phyloP scores from a whole-genome alignment of 2,329 filamentous ascomycete species.

The Alternaria angustiovoidea region DNA sequence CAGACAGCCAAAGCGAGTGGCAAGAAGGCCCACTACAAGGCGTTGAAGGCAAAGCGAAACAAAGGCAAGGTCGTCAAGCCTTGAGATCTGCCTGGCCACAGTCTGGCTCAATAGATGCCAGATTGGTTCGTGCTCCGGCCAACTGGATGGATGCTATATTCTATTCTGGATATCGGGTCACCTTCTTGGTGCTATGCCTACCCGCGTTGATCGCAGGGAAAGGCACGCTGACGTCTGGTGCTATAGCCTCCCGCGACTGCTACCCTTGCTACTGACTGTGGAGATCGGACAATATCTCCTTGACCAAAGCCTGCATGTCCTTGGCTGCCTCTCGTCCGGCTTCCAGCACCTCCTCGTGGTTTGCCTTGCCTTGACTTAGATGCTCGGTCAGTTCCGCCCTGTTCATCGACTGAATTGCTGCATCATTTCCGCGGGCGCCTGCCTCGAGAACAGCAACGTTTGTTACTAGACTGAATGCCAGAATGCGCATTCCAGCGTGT shows the following conservation, averaged over 20 bases:
- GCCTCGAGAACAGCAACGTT: constrained; percentile 69
- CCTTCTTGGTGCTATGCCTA: background rate
- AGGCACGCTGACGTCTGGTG: background rate
- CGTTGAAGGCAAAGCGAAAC: constrained; percentile 68
- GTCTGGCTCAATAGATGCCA: background rate
- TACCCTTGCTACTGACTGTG: constrained; percentile 26
- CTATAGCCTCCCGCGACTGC: too few relatives aligned
- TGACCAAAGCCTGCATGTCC: constrained; percentile 66
- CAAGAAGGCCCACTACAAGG: constrained; percentile 89
- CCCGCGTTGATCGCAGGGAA: background rate
- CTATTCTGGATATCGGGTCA: background rate
- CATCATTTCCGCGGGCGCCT: constrained; percentile 66
- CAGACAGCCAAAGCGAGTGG: constrained; percentile 84
- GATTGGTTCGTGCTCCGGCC: background rate
- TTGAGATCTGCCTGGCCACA: constrained; percentile 27
- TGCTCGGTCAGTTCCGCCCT: constrained; percentile 62
- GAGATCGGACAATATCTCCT: constrained; percentile 56
- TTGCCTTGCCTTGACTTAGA: constrained; percentile 67
- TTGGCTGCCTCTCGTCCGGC: constrained; percentile 66
- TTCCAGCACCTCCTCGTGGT: constrained; percentile 71
- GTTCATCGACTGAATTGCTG: constrained; percentile 60
- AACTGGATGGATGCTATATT: background rate
- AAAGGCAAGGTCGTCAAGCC: constrained; percentile 48
- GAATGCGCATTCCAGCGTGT: constrained; percentile 68
- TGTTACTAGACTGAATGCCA: constrained; percentile 72